phyloP scores from a whole-genome alignment of 495 filamentous ascomycete genomes.

The Neurospora sp. region DNA sequence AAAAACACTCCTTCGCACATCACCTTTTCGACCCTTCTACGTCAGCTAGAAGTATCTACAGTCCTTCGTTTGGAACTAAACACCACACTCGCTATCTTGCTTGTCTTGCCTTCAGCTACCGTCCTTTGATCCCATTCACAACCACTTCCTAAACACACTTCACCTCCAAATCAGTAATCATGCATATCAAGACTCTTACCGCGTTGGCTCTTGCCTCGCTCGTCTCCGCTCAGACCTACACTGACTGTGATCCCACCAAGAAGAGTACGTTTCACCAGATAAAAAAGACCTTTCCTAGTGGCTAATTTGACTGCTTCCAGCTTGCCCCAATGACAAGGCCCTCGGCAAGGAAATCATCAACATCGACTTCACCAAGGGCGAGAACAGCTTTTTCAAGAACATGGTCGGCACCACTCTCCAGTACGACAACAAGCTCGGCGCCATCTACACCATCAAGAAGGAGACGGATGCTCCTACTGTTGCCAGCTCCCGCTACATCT shows the following conservation, averaged over 20 bases:
- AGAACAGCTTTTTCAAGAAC: constrained; percentile 51
- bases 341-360: constrained; percentile 50
- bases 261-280: constrained; percentile 41
- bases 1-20: background rate
- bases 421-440: constrained; percentile 60
- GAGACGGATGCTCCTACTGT: constrained; percentile 71
- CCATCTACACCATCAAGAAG: constrained; percentile 63
- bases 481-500: constrained; percentile 57
- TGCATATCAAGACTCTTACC: constrained; percentile 32
- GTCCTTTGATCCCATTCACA: background rate
- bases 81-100: background rate
- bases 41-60: background rate
- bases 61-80: background rate
- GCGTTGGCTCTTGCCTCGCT: constrained; percentile 33
- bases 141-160: background rate
- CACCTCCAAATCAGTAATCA: constrained; percentile 8
- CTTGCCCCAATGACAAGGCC: constrained; percentile 65
- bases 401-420: constrained; percentile 49
- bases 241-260: constrained; percentile 62
- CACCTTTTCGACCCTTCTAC: background rate
- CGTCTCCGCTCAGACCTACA: constrained; percentile 63
- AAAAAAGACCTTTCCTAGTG: background rate
- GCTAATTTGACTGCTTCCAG: constrained; percentile 10
- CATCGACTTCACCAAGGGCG: constrained; percentile 70
- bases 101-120: background rate